Conservation (phyloP, 2,329 filamentous ascomycete genomes). For the Neofusicoccum parvum region DNA sequence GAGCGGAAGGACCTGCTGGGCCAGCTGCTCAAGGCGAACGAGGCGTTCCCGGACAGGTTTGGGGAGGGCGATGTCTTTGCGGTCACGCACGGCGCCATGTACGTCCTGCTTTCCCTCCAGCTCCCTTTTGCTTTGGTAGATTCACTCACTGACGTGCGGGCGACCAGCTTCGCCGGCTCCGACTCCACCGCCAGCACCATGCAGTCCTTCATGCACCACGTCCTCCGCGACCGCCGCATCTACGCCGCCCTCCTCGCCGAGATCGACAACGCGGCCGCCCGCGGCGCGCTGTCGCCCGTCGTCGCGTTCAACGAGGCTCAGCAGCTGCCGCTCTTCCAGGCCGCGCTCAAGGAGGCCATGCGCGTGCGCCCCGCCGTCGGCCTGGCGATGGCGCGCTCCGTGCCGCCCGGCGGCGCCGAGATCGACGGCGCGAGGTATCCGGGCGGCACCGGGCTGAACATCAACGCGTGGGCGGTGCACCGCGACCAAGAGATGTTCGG, state of each 20-base stretch:
- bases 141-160: neutral
- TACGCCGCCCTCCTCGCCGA: conserved; percentile 38
- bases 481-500: conserved; percentile 44
- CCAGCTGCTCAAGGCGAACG: conserved; percentile 12
- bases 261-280: neutral
- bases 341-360: conserved; percentile 42
- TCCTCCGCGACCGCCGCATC: conserved; percentile 32
- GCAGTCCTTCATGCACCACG: conserved; percentile 40
- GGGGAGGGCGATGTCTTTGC: conserved; percentile 13
- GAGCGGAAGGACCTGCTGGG: conserved; percentile 5
- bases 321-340: conserved; percentile 36
- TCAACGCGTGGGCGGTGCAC: conserved; percentile 50
- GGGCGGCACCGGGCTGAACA: conserved; percentile 44
- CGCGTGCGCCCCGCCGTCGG: conserved; percentile 41
- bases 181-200: conserved; percentile 35
- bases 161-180: conserved; percentile 40
- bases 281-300: conserved; percentile 23
- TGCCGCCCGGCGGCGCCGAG: conserved; percentile 35
- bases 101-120: conserved; percentile 26
- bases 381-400: conserved; percentile 32
- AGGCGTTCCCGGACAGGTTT: conserved; percentile 1
- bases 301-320: conserved; percentile 26
- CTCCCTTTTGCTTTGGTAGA: too few relatives aligned
- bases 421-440: conserved; percentile 36
- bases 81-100: conserved; percentile 16